These are phyloP conservation scores for Porogramme epimiltina DNA, from an alignment of 1,284 basidiomycete genomes.

Conservation along the genomic window DNA sequence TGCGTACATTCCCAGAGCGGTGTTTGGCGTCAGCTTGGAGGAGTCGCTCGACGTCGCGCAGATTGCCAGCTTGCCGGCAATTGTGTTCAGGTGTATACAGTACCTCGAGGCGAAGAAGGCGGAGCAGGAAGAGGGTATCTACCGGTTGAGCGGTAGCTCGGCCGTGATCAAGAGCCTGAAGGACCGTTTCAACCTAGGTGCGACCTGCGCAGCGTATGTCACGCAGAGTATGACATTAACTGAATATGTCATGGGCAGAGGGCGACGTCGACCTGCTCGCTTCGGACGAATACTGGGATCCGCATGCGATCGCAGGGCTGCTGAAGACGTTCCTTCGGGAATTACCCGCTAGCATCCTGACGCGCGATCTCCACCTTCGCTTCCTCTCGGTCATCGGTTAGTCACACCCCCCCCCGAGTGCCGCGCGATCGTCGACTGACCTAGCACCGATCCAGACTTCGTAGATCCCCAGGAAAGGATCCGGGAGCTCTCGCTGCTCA, in stretches of 20 bases:
- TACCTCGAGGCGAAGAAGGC: slow-evolving; percentile 91
- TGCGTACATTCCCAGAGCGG: slow-evolving; percentile 62
- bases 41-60: slow-evolving; percentile 89
- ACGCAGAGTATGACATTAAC: slow-evolving; percentile 12
- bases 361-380: slow-evolving; percentile 85
- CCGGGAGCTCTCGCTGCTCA: slow-evolving; percentile 82
- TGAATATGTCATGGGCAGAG: slow-evolving; percentile 50
- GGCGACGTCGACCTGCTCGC: slow-evolving; percentile 88
- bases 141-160: slow-evolving; percentile 90
- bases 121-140: slow-evolving; percentile 97
- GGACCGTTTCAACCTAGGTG: slow-evolving; percentile 90
- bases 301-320: slow-evolving; percentile 91
- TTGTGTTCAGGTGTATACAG: slow-evolving; percentile 92
- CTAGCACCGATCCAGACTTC: slow-evolving; percentile 60
- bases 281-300: slow-evolving; percentile 91
- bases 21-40: slow-evolving; percentile 88
- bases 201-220: slow-evolving; percentile 24
- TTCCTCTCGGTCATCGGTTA: slow-evolving; percentile 91
- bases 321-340: slow-evolving; percentile 91
- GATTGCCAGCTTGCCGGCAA: slow-evolving; percentile 89
- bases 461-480: slow-evolving; percentile 88
- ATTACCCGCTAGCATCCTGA: slow-evolving; percentile 87
- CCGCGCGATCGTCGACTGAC: slow-evolving; percentile 9
- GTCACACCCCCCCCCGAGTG: slow-evolving; percentile 32
- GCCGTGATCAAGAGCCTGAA: slow-evolving; percentile 93